These are phyloP conservation scores for Lentinula novae-zelandiae DNA, from an alignment of 1,284 basidiomycete species.

Conservation along the genomic window DNA sequence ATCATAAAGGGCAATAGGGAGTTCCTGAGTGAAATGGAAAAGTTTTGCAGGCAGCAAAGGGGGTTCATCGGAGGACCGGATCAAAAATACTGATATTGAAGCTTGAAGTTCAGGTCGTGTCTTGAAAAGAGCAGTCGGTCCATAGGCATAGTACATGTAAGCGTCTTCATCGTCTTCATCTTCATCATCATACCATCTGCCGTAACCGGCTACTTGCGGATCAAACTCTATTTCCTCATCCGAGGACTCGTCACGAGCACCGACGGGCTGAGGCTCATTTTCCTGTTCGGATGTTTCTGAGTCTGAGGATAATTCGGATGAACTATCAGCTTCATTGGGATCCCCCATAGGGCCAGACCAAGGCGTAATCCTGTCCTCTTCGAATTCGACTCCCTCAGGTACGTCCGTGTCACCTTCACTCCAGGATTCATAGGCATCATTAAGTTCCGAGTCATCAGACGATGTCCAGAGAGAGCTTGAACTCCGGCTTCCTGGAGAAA, in stretches of 20 bases:
- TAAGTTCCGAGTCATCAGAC: conserved; percentile 13
- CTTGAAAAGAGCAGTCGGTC: background rate
- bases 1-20: conserved; percentile 21
- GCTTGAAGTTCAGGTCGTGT: background rate
- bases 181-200: background rate
- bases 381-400: conserved; percentile 8
- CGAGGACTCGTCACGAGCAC: background rate
- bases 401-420: conserved; percentile 19
- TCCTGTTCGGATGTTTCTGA: background rate
- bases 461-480: background rate
- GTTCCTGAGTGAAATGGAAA: conserved; percentile 17
- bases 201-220: background rate
- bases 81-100: background rate
- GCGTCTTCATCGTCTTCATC: background rate
- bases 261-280: background rate
- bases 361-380: conserved; percentile 19
- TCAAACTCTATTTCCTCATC: background rate
- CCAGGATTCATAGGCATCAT: conserved; percentile 23
- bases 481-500: background rate
- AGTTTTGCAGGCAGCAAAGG: background rate
- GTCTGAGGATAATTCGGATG: background rate
- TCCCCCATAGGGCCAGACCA: conserved; percentile 15
- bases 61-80: background rate
- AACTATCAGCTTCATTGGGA: background rate
- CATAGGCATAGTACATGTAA: background rate